Conservation (phyloP, 2,329 filamentous ascomycete species). For the Phyllosticta citrichinensis region DNA sequence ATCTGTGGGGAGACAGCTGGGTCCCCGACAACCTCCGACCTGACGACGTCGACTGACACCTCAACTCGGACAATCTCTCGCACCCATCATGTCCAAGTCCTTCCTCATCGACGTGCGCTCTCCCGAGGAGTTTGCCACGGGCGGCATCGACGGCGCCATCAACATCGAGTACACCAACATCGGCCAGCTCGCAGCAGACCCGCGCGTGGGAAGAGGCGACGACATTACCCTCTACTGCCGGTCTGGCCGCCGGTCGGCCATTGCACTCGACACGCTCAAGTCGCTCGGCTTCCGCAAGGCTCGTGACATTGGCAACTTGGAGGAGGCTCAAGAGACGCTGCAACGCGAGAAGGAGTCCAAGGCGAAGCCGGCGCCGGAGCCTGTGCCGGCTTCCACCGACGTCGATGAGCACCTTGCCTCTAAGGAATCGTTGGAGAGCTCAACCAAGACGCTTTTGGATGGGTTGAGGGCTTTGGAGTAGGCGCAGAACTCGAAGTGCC, state of each 20-base stretch:
- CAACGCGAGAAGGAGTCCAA: conserved; percentile 19
- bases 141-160: conserved; percentile 21
- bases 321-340: conserved; percentile 21
- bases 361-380: conserved; percentile 11
- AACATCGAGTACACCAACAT: conserved; percentile 31
- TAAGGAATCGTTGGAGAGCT: conserved; percentile 16
- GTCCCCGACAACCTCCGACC: neutral
- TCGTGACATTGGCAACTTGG: conserved; percentile 27
- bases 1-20: neutral
- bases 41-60: neutral
- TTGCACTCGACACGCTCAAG: conserved; percentile 22
- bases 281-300: conserved; percentile 22
- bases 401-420: conserved; percentile 6
- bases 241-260: conserved; percentile 23
- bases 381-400: neutral
- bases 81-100: neutral
- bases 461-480: conserved; percentile 21
- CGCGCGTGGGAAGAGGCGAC: conserved; percentile 17
- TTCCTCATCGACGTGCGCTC: conserved; percentile 28
- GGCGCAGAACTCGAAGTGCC: neutral
- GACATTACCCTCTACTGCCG: conserved; percentile 30
- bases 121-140: conserved; percentile 25
- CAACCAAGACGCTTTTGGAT: conserved; percentile 18
- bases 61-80: neutral
- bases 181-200: conserved; percentile 14